phyloP scores from a whole-genome alignment of 441 rosid genomes.

The Pelargonium australe region DNA sequence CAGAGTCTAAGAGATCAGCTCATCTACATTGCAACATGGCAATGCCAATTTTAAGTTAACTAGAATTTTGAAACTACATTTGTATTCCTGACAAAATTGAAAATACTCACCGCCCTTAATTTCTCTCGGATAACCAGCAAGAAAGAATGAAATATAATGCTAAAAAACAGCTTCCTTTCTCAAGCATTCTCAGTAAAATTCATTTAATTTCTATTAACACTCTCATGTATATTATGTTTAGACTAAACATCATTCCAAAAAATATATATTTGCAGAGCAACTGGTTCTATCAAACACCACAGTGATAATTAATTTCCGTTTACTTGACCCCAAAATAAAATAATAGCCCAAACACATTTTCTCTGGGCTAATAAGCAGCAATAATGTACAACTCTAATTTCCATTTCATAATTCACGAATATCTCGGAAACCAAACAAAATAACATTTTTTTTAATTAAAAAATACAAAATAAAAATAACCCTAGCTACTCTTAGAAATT shows the following conservation, averaged over 20 bases:
- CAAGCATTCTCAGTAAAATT: not conserved
- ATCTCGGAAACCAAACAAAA: not conserved
- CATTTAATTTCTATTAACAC: not conserved
- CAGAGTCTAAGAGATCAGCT: not conserved
- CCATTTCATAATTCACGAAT: not conserved
- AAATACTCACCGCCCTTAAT: not conserved
- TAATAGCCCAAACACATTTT: conserved; percentile 2
- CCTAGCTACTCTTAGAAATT: not conserved
- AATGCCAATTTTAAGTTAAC: not conserved
- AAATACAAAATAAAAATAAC: not conserved
- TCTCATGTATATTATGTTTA: not conserved
- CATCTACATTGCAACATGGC: not conserved
- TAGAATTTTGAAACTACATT: not conserved
- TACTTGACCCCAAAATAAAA: not conserved
- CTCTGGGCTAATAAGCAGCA: not conserved
- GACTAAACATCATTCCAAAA: not conserved
- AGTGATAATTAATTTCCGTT: not conserved
- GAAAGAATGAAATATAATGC: no score
- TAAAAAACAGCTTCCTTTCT: not conserved
- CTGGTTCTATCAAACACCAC: not conserved
- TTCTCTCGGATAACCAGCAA: not conserved
- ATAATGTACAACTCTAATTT: not conserved
- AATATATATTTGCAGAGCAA: not conserved
- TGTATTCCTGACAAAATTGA: no score
- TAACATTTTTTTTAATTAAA: not conserved